phyloP scores from a whole-genome alignment of 2,329 filamentous ascomycete species.

The Phaeosphaeriaceae sp. region DNA sequence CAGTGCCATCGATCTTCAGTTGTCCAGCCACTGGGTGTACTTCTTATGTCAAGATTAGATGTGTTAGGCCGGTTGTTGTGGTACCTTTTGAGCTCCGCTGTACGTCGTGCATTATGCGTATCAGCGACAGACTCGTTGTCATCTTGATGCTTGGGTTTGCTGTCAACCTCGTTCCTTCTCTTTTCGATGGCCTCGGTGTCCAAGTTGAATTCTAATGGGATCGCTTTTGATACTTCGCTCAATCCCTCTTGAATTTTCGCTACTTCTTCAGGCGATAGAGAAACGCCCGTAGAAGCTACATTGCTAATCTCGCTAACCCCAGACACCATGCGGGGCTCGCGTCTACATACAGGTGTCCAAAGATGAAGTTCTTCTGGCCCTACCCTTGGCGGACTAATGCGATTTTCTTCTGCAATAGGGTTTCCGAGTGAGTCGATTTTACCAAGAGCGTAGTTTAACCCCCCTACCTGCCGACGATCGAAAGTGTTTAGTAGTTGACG shows the following conservation, averaged over 20 bases:
- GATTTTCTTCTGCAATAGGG: not conserved
- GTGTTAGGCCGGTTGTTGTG: not conserved
- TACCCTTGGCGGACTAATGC: not conserved
- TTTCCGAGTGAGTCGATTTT: not conserved
- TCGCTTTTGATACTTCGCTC: not conserved
- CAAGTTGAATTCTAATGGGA: not conserved
- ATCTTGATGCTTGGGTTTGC: not conserved
- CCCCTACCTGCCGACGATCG: not conserved
- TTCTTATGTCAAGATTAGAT: not conserved
- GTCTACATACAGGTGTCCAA: not conserved
- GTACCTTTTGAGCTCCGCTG: not conserved
- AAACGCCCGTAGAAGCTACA: too few species aligned
- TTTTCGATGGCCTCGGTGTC: not conserved
- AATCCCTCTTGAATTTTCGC: not conserved
- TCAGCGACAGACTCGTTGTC: not conserved
- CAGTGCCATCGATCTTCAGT: not conserved
- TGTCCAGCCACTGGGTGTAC: not conserved
- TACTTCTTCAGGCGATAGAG: not conserved
- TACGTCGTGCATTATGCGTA: not conserved
- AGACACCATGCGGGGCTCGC: too few species aligned
- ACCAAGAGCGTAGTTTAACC: not conserved
- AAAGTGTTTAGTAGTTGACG: not conserved
- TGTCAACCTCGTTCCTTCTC: not conserved
- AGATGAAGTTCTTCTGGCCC: slow-evolving; percentile 2
- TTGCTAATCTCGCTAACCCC: too few species aligned